Conservation (phyloP, 2,329 filamentous ascomycete genomes). For the Colletotrichum limetticola region DNA sequence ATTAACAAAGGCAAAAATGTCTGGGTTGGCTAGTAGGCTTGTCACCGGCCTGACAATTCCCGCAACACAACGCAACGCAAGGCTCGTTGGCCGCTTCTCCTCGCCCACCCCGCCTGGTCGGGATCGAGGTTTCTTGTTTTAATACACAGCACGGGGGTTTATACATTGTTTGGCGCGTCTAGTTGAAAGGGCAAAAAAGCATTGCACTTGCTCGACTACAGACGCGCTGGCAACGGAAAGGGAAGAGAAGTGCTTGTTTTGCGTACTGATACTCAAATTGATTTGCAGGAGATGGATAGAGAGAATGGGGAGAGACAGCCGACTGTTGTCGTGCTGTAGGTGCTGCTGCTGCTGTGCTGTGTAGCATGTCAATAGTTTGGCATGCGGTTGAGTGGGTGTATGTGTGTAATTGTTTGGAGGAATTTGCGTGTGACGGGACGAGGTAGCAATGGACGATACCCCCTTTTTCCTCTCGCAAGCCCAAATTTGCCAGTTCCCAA, state of each 20-base stretch:
- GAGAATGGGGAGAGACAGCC: not conserved
- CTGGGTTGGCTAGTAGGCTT: constrained; percentile 23
- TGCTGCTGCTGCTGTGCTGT: not conserved
- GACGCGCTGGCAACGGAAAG: not conserved
- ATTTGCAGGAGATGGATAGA: constrained; percentile 16
- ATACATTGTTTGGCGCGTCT: not conserved
- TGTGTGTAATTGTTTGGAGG: constrained; percentile 31
- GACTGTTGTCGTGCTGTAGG: not conserved
- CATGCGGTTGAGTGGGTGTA: not conserved
- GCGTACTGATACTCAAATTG: constrained; percentile 24
- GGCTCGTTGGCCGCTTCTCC: constrained; percentile 27
- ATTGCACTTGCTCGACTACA: not conserved
- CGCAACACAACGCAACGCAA: not conserved
- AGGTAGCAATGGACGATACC: constrained; percentile 38
- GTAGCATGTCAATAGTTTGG: not conserved
- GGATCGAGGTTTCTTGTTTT: constrained; percentile 27
- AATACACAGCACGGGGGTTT: constrained; percentile 25
- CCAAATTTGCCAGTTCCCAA: not conserved
- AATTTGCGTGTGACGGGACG: constrained; percentile 22
- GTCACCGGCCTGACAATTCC: constrained; percentile 5
- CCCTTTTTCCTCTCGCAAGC: constrained; percentile 28
- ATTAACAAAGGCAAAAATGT: not conserved
- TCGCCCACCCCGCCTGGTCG: constrained; percentile 23
- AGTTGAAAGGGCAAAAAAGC: not conserved
- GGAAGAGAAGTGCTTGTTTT: constrained; percentile 24